These are phyloP conservation scores for Cutaneotrichosporon arboriforme DNA, from an alignment of 1,284 basidiomycete species.

Conservation along the genomic window DNA sequence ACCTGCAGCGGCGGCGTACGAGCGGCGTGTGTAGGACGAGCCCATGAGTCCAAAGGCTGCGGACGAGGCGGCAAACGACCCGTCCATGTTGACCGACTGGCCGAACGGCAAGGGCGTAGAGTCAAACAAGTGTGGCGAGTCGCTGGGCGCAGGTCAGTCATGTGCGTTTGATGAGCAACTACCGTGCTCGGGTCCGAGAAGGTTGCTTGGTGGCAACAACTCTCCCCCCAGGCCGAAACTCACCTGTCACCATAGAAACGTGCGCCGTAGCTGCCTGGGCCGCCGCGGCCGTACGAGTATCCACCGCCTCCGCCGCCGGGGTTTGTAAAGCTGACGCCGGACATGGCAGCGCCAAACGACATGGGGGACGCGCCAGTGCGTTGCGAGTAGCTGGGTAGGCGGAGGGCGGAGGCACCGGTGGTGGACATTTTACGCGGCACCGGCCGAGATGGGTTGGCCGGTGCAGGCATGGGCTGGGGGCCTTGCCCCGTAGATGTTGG, in stretches of 20 bases:
- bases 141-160: constrained; percentile 11
- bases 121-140: constrained; percentile 29
- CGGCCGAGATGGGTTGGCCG: constrained; percentile 16
- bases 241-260: constrained; percentile 42
- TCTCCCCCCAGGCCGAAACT: constrained; percentile 11
- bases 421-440: constrained; percentile 14
- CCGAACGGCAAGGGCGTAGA: constrained; percentile 37
- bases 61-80: constrained; percentile 32
- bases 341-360: constrained; percentile 43
- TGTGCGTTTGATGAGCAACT: too few species aligned
- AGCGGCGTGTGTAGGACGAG: constrained; percentile 29
- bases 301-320: constrained; percentile 15
- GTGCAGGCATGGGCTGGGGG: constrained; percentile 18
- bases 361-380: constrained; percentile 35
- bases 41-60: constrained; percentile 32
- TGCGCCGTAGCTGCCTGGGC: constrained; percentile 30
- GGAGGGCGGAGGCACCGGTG: constrained; percentile 7
- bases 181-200: not conserved
- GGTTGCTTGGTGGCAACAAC: not conserved
- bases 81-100: constrained; percentile 43
- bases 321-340: constrained; percentile 41
- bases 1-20: constrained; percentile 40
- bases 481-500: constrained; percentile 4
- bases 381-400: constrained; percentile 1
- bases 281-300: constrained; percentile 27